phyloP scores from a whole-genome alignment of 345 rosid genomes.

The Gossypium raimondii region DNA sequence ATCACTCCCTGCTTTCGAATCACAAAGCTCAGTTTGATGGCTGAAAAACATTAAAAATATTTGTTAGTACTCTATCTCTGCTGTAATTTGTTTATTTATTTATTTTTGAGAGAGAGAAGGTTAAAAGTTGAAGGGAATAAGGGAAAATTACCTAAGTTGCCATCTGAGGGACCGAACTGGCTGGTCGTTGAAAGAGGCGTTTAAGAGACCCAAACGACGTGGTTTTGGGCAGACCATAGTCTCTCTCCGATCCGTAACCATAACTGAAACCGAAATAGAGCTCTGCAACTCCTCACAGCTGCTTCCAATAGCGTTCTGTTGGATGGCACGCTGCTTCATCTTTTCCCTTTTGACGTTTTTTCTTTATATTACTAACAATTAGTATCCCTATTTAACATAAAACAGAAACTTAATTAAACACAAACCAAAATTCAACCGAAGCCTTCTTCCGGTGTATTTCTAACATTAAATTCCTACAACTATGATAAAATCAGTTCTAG shows the following conservation, averaged over 20 bases:
- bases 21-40: conserved; percentile 60
- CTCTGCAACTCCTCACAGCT: conserved; percentile 9
- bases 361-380: not conserved
- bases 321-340: conserved; percentile 11
- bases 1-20: conserved; percentile 56
- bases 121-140: not conserved
- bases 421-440: conserved; percentile 1
- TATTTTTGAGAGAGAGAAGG: no score
- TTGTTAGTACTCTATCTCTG: not conserved
- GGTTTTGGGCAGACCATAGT: conserved; percentile 18
- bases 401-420: not conserved
- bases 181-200: conserved; percentile 7
- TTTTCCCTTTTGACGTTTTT: not conserved
- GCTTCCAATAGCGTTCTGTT: conserved; percentile 9
- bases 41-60: conserved; percentile 32
- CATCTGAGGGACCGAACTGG: conserved; percentile 16
- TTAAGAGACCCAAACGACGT: conserved; percentile 14
- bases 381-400: conserved; percentile 8
- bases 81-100: no score
- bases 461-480: not conserved
- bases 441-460: not conserved
- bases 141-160: conserved; percentile 16
- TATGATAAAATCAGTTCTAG: not conserved
- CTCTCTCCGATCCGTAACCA: conserved; percentile 10
- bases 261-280: conserved; percentile 2